Evolutionary conservation across 306 rosid species (phyloP).

Genomic region (Vachellia collinsii): DNA sequence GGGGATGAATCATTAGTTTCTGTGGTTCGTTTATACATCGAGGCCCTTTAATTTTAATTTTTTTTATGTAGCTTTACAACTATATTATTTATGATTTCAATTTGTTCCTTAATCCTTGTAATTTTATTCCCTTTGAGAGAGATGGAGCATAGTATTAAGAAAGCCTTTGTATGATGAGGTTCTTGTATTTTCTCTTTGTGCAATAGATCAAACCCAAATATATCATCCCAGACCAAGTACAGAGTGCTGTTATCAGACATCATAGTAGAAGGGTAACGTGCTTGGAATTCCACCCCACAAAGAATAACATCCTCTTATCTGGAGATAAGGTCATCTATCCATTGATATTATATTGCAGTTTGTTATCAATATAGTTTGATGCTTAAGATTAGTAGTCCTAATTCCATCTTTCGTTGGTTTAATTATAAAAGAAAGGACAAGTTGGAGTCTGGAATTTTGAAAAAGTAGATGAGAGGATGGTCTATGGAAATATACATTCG

Average conservation of each 20-base stretch:
- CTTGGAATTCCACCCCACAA: constrained; percentile 95
- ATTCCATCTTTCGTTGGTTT: constrained; percentile 30
- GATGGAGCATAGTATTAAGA: constrained; percentile 10
- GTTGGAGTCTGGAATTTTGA: constrained; percentile 94
- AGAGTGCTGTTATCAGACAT: constrained; percentile 87
- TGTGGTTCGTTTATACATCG: not conserved
- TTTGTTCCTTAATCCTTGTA: not conserved
- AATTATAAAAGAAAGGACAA: constrained; percentile 82
- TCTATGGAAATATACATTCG: constrained; percentile 82
- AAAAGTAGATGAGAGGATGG: constrained; percentile 80
- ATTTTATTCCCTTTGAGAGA: not conserved
- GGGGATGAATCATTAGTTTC: constrained; percentile 7
- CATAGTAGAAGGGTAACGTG: constrained; percentile 86
- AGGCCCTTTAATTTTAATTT: not conserved
- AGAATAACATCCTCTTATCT: constrained; percentile 82
- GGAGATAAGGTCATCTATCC: constrained; percentile 75
- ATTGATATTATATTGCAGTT: constrained; percentile 2
- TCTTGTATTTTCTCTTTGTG: constrained; percentile 23
- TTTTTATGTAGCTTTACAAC: not conserved
- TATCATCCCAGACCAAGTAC: constrained; percentile 82
- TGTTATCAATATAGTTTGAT: constrained; percentile 6
- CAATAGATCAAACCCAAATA: constrained; percentile 76
- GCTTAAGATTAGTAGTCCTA: constrained; percentile 26
- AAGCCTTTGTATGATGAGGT: not conserved
- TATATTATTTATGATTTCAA: constrained; percentile 15